A percentile compares a stretch with the other conserved stretches of the same genome.
phyloP scores from a whole-genome alignment of 2,329 filamentous ascomycete species.

The Trichoderma sp. region DNA sequence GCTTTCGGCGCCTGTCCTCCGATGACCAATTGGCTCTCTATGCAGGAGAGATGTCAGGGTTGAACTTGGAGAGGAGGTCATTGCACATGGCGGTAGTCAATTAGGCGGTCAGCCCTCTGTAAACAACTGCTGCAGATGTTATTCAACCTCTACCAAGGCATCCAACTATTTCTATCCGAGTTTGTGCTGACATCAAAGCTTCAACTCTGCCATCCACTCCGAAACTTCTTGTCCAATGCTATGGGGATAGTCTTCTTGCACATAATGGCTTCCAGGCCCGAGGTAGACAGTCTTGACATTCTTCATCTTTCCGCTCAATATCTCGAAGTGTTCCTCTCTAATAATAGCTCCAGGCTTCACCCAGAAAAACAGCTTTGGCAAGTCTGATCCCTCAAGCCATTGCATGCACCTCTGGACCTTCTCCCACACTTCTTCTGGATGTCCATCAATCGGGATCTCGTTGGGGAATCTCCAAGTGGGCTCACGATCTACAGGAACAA shows the following conservation, averaged over 20 bases:
- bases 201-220: background rate
- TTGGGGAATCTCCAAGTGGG: slow-evolving; percentile 8
- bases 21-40: too few relatives aligned
- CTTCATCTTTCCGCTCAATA: background rate
- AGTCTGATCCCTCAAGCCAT: background rate
- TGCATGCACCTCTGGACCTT: background rate
- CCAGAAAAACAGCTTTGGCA: slow-evolving; percentile 16
- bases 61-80: background rate
- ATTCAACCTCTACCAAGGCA: background rate
- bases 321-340: background rate
- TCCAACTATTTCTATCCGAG: background rate
- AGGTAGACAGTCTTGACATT: slow-evolving; percentile 3
- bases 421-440: background rate
- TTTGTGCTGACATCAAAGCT: background rate
- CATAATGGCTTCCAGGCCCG: background rate
- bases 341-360: background rate
- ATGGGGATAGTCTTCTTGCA: slow-evolving; percentile 5
- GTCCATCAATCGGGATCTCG: background rate
- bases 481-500: background rate
- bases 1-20: too few relatives aligned
- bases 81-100: background rate
- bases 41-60: slow-evolving; percentile 44
- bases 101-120: background rate
- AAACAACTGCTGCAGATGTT: background rate
- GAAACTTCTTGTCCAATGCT: background rate